Conservation (phyloP, 2,329 filamentous ascomycete species). For the Ceratocystiopsis minuta region DNA sequence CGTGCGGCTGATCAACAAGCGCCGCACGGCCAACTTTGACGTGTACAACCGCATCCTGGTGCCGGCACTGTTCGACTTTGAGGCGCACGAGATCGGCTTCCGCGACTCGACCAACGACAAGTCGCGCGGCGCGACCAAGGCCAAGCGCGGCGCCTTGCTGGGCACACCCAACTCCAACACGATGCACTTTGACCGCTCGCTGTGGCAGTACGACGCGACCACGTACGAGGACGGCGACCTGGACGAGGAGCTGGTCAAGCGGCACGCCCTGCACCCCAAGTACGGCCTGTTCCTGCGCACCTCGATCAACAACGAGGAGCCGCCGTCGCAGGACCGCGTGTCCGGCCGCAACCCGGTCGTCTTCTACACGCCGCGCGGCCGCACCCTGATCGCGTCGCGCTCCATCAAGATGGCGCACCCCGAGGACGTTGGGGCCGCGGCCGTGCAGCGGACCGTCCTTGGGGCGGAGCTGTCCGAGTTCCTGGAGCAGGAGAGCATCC, state of each 20-base stretch:
- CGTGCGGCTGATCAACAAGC: conserved; percentile 26
- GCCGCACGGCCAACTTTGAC: conserved; percentile 19
- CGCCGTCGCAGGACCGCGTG: conserved; percentile 19
- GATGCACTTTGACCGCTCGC: conserved; percentile 35
- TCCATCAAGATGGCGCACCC: conserved; percentile 16
- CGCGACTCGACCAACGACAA: conserved; percentile 39
- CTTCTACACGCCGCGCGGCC: conserved; percentile 28
- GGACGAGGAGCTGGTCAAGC: conserved; percentile 30
- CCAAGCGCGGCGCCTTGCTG: conserved; percentile 34
- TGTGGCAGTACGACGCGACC: conserved; percentile 34
- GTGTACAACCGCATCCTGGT: conserved; percentile 36
- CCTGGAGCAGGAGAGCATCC: conserved; percentile 10
- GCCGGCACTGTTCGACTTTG: conserved; percentile 28
- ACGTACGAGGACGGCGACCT: conserved; percentile 29
- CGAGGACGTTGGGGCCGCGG: conserved; percentile 4
- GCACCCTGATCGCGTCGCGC: conserved; percentile 30
- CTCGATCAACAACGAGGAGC: conserved; percentile 27
- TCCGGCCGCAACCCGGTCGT: conserved; percentile 30
- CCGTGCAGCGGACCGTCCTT: conserved; percentile 8
- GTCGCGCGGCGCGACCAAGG: conserved; percentile 32
- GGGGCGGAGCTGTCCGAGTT: conserved; percentile 9
- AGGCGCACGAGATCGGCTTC: conserved; percentile 39
- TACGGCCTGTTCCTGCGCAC: conserved; percentile 32
- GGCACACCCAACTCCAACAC: conserved; percentile 34
- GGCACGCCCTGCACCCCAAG: conserved; percentile 31